A percentile compares a stretch with the other conserved stretches of the same genome.
These are phyloP conservation scores for Blastobotrys americana DNA, from an alignment of 805 yeast species.

Conservation along the genomic window DNA sequence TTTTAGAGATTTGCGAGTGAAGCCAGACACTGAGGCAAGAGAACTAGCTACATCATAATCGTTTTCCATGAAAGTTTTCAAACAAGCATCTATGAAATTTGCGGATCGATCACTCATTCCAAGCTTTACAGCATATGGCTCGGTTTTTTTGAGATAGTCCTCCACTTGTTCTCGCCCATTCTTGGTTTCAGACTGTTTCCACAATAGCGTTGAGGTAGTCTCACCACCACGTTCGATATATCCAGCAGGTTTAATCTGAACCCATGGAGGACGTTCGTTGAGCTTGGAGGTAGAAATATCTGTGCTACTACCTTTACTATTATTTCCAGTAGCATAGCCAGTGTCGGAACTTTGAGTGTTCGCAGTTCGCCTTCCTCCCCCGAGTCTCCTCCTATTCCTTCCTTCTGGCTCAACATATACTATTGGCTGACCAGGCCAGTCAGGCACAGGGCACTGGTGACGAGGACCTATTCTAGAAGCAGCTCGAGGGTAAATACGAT, in stretches of 20 bases:
- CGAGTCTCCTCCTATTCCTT: constrained; percentile 24
- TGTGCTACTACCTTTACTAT: background rate
- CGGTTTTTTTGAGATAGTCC: constrained; percentile 47
- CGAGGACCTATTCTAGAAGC: constrained; percentile 67
- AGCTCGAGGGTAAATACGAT: constrained; percentile 74
- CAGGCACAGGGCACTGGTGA: constrained; percentile 53
- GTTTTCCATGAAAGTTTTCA: constrained; percentile 46
- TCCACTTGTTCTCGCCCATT: constrained; percentile 36
- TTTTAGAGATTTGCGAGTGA: constrained; percentile 52
- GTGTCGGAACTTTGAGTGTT: too few species aligned
- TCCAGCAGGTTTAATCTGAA: constrained; percentile 71
- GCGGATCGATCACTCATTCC: constrained; percentile 58
- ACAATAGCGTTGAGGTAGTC: constrained; percentile 51
- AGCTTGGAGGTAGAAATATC: constrained; percentile 23
- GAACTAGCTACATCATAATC: constrained; percentile 49
- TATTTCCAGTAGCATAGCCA: background rate
- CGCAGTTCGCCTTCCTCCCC: constrained; percentile 16
- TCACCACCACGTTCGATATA: constrained; percentile 80
- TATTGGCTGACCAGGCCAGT: constrained; percentile 60
- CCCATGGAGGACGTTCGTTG: constrained; percentile 60
- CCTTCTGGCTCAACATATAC: constrained; percentile 47
- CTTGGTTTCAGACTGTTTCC: constrained; percentile 39
- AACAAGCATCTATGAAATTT: constrained; percentile 71
- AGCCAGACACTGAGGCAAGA: constrained; percentile 35
- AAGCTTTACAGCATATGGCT: constrained; percentile 48